Evolutionary conservation across 805 yeast genomes (phyloP), one percentile per base, ranked within the genome.

Genomic region (Candida andamanensis): DNA sequence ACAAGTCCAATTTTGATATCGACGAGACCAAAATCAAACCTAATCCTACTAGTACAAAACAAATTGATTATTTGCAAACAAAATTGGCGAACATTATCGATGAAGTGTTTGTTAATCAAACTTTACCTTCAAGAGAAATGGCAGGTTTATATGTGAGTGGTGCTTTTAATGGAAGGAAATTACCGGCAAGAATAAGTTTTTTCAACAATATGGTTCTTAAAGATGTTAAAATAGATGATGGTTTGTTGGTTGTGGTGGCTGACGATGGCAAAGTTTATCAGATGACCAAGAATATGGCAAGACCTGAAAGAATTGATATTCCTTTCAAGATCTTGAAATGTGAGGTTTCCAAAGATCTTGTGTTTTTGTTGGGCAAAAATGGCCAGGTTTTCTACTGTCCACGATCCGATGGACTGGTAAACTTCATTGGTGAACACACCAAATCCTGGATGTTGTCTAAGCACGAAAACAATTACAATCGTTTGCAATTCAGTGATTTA

Each of bases 211-310:
- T 69, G 58, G 46, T 63, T 11, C 54, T 85, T 18, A 64, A 69
- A 28, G 80, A 76, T 47, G 74, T 89, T 4, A 60, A 66, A 14
- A 49, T 85, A 2, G 62, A 68, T 15, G 67, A 65, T 4, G 56
- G 50, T 33, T 54, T 56, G 10, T 60, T 74, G 6, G 78, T 72
- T 17, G 86, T 86, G 0, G 72, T 85, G 12, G 74, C 78, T 39
- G 66, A 67, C 1, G 72, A 70, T 11, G 97, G 97, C 13, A 73
- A 81, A 46, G 65, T 86, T 19, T 77, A 76, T 34, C 83, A 81
- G 49, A 85, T 89, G 84, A 15, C 24, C 8, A 24, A 29, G 5
- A 16, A 21, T 10, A 49, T 48, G 33, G 48, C 55, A 26, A 36
- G 44, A 11, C 53, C 62, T 36, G 32, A 44, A 15, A 28, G 39